phyloP scores from a whole-genome alignment of 371 early-diverging fungal genomes.

The Zychaea mexicana region DNA sequence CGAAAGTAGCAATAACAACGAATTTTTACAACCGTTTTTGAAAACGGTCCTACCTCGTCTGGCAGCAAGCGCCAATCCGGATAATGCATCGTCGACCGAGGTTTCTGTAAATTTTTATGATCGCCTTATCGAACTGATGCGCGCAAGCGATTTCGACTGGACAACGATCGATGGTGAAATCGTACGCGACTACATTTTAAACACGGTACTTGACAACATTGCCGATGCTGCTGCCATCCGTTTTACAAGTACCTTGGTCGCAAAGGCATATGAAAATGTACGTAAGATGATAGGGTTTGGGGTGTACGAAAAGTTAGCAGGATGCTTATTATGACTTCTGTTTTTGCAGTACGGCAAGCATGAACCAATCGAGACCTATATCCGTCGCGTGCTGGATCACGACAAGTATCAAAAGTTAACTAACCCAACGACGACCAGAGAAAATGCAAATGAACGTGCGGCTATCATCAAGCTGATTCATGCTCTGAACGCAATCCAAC shows the following conservation, averaged over 20 bases:
- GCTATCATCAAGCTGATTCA: conserved; percentile 52
- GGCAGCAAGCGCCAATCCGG: conserved; percentile 20
- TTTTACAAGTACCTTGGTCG: conserved; percentile 29
- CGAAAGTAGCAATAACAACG: conserved; percentile 4
- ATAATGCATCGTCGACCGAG: conserved; percentile 17
- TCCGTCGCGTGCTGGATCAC: conserved; percentile 46
- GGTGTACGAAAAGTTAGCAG: no score
- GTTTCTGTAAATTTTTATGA: conserved; percentile 27
- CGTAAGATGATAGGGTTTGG: no score
- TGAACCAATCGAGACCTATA: conserved; percentile 46
- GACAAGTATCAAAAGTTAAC: conserved; percentile 33
- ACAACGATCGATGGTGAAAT: conserved; percentile 29
- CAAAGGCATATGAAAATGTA: conserved; percentile 31
- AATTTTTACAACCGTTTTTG: neutral
- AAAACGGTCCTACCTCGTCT: conserved; percentile 7
- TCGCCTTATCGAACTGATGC: conserved; percentile 11
- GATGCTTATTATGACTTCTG: neutral
- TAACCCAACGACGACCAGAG: conserved; percentile 19
- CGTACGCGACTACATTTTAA: conserved; percentile 49
- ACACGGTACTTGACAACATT: conserved; percentile 44
- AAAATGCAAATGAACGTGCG: conserved; percentile 23
- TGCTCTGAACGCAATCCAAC: conserved; percentile 49
- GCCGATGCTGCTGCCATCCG: conserved; percentile 36
- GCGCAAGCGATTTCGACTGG: conserved; percentile 11
- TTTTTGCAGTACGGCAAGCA: conserved; percentile 22